These are phyloP conservation scores for Hylodesmum podocarpum DNA, from an alignment of 306 rosid species.

Conservation along the genomic window DNA sequence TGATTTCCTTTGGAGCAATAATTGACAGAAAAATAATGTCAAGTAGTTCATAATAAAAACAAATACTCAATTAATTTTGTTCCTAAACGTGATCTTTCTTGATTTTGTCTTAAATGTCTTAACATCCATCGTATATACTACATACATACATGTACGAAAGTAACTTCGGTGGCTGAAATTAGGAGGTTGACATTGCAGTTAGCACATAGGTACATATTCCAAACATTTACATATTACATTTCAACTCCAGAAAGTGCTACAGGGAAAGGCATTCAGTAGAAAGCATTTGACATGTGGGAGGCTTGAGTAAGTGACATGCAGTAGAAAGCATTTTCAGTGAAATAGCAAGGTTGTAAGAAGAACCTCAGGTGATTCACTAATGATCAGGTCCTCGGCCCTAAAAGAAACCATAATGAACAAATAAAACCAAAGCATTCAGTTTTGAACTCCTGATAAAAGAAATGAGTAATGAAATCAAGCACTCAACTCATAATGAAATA, in stretches of 20 bases:
- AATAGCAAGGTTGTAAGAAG: constrained; percentile 3
- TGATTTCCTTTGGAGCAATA: not conserved
- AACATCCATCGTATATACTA: no score
- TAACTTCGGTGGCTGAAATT: not conserved
- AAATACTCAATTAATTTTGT: not conserved
- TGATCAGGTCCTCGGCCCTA: constrained; percentile 8
- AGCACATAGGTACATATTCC: not conserved
- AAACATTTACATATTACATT: not conserved
- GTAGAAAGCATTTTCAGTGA: not conserved
- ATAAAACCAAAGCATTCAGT: constrained; percentile 13
- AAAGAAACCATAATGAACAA: not conserved
- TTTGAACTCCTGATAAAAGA: not conserved
- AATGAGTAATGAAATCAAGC: not conserved
- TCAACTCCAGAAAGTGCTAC: constrained; percentile 15
- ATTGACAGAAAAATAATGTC: not conserved
- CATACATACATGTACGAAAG: not conserved
- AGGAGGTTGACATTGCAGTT: not conserved
- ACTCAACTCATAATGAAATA: not conserved
- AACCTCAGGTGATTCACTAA: constrained; percentile 12
- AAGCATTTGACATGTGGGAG: not conserved
- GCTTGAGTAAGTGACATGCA: not conserved
- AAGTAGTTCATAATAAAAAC: not conserved
- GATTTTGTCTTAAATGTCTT: not conserved
- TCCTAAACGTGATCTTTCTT: not conserved
- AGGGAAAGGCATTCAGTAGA: not conserved